These are phyloP conservation scores for Kodamaea restingae DNA, from an alignment of 805 yeast species.

Conservation along the genomic window DNA sequence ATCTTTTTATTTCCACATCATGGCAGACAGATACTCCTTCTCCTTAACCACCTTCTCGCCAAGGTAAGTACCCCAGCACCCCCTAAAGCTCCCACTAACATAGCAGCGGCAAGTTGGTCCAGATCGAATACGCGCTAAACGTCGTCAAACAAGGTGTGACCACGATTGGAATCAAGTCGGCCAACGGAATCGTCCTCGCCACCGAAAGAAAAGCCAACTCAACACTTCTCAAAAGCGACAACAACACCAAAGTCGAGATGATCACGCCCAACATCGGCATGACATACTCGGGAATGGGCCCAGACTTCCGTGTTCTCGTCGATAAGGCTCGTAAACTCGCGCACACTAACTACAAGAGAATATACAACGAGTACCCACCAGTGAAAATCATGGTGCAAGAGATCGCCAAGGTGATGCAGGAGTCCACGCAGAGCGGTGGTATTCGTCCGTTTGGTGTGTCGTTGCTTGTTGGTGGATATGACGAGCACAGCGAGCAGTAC, in stretches of 20 bases:
- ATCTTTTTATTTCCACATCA: conserved; percentile 23
- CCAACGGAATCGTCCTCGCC: conserved; percentile 94
- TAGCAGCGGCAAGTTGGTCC: conserved; percentile 88
- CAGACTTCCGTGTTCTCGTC: conserved; percentile 91
- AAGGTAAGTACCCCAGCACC: conserved; percentile 49
- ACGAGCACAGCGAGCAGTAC: conserved; percentile 62
- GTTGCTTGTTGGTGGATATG: conserved; percentile 89
- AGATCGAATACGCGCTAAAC: conserved; percentile 94
- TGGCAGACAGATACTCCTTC: conserved; percentile 98
- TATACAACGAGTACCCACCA: conserved; percentile 96
- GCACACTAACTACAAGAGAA: conserved; percentile 86
- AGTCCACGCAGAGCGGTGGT: conserved; percentile 98
- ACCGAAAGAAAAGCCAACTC: conserved; percentile 91
- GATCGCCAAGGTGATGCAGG: conserved; percentile 95
- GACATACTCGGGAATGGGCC: conserved; percentile 98
- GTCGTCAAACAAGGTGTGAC: conserved; percentile 98
- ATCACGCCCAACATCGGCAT: conserved; percentile 96
- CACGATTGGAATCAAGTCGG: conserved; percentile 87
- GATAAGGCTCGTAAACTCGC: conserved; percentile 92
- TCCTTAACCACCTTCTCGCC: conserved; percentile 98
- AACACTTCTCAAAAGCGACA: conserved; percentile 67
- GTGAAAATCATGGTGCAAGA: conserved; percentile 91
- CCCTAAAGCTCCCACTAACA: conserved; percentile 16
- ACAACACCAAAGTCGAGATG: conserved; percentile 70
- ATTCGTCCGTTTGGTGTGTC: conserved; percentile 99